phyloP scores from a whole-genome alignment of 2,329 filamentous ascomycete genomes.

The Zasmidium cellare region DNA sequence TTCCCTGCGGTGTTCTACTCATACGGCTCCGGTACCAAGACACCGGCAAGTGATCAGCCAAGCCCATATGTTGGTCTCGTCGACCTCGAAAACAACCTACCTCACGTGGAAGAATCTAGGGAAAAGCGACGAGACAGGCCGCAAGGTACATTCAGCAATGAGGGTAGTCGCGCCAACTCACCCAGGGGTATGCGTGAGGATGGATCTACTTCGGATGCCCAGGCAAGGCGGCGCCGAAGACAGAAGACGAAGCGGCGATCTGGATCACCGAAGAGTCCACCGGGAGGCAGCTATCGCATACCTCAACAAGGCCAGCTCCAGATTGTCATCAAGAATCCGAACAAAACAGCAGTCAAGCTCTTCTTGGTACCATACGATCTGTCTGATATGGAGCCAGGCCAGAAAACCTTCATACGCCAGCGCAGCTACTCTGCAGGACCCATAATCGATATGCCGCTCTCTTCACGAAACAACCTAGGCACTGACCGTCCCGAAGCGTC shows the following conservation, averaged over 20 bases:
- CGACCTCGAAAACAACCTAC: conserved; percentile 80
- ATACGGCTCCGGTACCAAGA: conserved; percentile 69
- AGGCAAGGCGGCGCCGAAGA: conserved; percentile 25
- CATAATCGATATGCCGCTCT: conserved; percentile 70
- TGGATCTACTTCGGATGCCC: conserved; percentile 25
- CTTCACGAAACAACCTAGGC: conserved; percentile 47
- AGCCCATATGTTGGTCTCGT: conserved; percentile 95
- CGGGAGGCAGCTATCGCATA: conserved; percentile 89
- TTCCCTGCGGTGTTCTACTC: conserved; percentile 97
- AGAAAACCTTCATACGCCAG: conserved; percentile 94
- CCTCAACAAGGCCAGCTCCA: conserved; percentile 92
- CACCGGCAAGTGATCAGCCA: conserved; percentile 75
- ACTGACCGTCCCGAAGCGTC: conserved; percentile 56
- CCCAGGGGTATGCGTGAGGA: conserved; percentile 23
- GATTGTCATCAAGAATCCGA: conserved; percentile 96
- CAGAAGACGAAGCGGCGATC: conserved; percentile 61
- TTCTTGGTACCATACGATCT: conserved; percentile 94
- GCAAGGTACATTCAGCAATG: conserved; percentile 23
- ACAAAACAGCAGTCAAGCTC: conserved; percentile 95
- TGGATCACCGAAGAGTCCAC: conserved; percentile 64
- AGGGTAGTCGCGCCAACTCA: conserved; percentile 32
- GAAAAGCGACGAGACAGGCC: conserved; percentile 36
- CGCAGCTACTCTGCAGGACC: conserved; percentile 87
- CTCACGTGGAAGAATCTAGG: conserved; percentile 31
- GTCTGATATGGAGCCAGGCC: conserved; percentile 85